Percentiles rank a stretch among this genome's conserved stretches.
These are phyloP conservation scores for Metrosideros polymorpha DNA, from an alignment of 441 rosid genomes.

Conservation along the genomic window DNA sequence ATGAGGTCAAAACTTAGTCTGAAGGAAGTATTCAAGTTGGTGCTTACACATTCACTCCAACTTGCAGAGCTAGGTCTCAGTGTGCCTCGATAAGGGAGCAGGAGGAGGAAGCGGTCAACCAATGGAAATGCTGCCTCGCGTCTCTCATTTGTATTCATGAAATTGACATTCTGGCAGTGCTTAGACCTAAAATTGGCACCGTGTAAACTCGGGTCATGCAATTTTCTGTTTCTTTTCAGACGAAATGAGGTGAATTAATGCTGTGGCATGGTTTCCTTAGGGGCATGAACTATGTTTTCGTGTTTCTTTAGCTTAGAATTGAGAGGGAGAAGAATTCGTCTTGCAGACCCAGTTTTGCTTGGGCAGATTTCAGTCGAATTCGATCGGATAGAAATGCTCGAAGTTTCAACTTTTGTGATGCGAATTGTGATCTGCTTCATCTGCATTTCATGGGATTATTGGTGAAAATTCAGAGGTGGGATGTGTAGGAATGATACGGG, in stretches of 20 bases:
- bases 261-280: not conserved
- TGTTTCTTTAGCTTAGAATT: not conserved
- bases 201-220: not conserved
- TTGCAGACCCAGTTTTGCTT: not conserved
- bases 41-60: not conserved
- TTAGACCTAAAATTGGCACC: not conserved
- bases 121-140: not conserved
- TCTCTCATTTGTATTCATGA: not conserved
- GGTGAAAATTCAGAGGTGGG: not conserved
- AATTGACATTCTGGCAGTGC: not conserved
- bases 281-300: not conserved
- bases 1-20: not conserved
- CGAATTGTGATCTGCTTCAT: not conserved
- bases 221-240: not conserved
- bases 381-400: not conserved
- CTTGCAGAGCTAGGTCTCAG: slow-evolving; percentile 55
- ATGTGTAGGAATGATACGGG: not conserved
- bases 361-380: not conserved
- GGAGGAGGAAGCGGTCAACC: not conserved
- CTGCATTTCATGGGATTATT: not conserved
- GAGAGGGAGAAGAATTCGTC: not conserved
- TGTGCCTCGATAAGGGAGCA: slow-evolving; percentile 51
- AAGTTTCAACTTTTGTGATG: not conserved
- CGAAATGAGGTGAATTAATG: not conserved
- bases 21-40: not conserved